These are phyloP conservation scores for Aspergillus amoenus DNA, from an alignment of 2,329 filamentous ascomycete species.

Conservation along the genomic window DNA sequence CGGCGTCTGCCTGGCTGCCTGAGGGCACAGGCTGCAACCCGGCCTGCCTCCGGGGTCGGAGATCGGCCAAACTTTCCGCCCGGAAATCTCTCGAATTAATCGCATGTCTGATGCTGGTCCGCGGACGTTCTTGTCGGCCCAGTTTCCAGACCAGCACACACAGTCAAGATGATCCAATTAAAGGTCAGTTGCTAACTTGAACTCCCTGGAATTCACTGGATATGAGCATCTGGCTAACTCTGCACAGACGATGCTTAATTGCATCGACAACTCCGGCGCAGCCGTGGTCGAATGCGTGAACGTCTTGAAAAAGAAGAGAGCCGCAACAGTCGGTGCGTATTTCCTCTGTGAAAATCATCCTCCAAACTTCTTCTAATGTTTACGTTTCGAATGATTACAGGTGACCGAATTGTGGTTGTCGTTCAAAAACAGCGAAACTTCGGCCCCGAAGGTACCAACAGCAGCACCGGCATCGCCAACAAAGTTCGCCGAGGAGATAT, in stretches of 20 bases:
- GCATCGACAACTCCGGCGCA: constrained; percentile 99
- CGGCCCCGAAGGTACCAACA: constrained; percentile 68
- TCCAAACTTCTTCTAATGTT: not conserved
- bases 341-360: not conserved
- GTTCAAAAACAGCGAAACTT: constrained; percentile 92
- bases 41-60: constrained; percentile 19
- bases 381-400: constrained; percentile 46
- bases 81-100: constrained; percentile 21
- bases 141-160: constrained; percentile 25
- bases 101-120: not conserved
- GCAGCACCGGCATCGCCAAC: constrained; percentile 73
- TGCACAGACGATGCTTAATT: constrained; percentile 86
- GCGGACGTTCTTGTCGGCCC: not conserved
- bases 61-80: constrained; percentile 27
- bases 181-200: constrained; percentile 53
- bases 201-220: too few species aligned
- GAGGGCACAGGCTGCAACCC: not conserved
- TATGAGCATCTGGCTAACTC: constrained; percentile 10
- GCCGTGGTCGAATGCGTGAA: constrained; percentile 95
- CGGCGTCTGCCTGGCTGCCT: not conserved
- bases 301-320: constrained; percentile 83
- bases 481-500: constrained; percentile 97
- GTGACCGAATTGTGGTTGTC: constrained; percentile 94
- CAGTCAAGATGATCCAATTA: constrained; percentile 81
- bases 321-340: constrained; percentile 76